Evolutionary conservation across 768 basidiomycete species (phyloP).

Genomic region (Rhodotorula taiwanensis): DNA sequence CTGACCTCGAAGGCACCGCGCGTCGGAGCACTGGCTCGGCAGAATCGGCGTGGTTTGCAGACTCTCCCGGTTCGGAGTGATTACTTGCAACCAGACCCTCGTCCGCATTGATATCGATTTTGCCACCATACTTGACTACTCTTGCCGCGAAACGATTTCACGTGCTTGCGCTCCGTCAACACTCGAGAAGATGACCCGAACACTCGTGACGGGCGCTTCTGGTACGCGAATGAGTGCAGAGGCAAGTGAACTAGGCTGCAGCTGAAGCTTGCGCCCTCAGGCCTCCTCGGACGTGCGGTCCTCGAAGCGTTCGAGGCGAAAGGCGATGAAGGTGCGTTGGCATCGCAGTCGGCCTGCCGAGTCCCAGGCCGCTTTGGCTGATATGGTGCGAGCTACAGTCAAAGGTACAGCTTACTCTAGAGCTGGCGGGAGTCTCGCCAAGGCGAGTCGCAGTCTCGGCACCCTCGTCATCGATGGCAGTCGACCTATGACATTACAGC

Average conservation of each 20-base stretch:
- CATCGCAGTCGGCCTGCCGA: no score
- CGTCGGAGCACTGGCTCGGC: no score
- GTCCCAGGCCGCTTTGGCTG: no score
- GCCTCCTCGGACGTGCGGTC: slow-evolving; percentile 77
- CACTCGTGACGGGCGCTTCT: slow-evolving; percentile 14
- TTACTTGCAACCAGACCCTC: no score
- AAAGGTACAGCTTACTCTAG: slow-evolving; percentile 69
- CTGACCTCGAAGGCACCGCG: no score
- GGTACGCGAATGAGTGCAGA: background rate
- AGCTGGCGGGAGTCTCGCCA: slow-evolving; percentile 50
- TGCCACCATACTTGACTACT: no score
- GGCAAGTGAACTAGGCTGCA: rapidly evolving
- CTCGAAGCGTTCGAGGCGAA: slow-evolving; percentile 56
- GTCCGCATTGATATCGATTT: no score
- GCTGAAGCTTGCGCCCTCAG: slow-evolving; percentile 46
- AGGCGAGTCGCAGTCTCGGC: background rate
- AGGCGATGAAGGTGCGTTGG: slow-evolving; percentile 43
- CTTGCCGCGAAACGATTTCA: no score
- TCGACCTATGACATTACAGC: no score
- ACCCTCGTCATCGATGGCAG: background rate
- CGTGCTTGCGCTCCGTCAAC: no score
- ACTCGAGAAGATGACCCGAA: background rate
- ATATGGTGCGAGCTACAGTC: slow-evolving; percentile 46
- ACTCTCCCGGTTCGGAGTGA: no score
- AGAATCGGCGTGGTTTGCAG: no score